Evolutionary conservation across 257 asterid genomes (phyloP), one percentile per base, ranked within the genome.

Genomic region (Euphrasia confusa): DNA sequence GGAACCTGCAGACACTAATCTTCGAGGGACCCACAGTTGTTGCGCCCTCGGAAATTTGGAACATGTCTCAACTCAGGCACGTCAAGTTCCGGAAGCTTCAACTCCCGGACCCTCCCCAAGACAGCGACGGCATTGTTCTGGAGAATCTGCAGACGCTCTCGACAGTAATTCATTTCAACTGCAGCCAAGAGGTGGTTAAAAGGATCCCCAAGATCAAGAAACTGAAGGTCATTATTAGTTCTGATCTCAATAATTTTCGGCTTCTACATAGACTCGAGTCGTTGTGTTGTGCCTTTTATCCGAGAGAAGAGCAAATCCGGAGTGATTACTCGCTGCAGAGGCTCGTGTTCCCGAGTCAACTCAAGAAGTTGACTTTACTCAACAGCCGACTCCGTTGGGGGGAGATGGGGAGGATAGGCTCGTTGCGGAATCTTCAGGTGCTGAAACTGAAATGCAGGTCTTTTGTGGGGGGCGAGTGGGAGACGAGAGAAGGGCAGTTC

Each of bases 201-300:
- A 55, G 60, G n/a, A 55, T 55, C 37, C 60, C 60, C 14, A 26
- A 10, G 5, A 27, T 55, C 60, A 55, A 26, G 37, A 45, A 13
- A 55, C 59, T 54, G 8, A 45, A 45, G 14, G 6, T 45, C 2
- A 45, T 10, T 45, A 45, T 10, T 45, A 45, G 5, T 12, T 10
- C 12, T 11, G 5, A 11, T 55, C 59, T 4, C 35, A 3, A 24
- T 3, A 55, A 55, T 10, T 15, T 55, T 6, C 5, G 15, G 9
- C 40, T 10, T 11, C 15, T 55, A 11, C 17, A 4, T 9, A 26
- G 28, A 7, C 60, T 55, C 15, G 60, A 24, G 28, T 55, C 60
- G 1, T 37, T 55, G 11, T 45, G 1, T n/a, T 45, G 52, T 30
- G 33, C 33, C 17, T 11, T 10, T 45, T 10, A 9, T 45, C 6